Conservation (phyloP, 2,329 filamentous ascomycete genomes). For the Onygenales sp. region DNA sequence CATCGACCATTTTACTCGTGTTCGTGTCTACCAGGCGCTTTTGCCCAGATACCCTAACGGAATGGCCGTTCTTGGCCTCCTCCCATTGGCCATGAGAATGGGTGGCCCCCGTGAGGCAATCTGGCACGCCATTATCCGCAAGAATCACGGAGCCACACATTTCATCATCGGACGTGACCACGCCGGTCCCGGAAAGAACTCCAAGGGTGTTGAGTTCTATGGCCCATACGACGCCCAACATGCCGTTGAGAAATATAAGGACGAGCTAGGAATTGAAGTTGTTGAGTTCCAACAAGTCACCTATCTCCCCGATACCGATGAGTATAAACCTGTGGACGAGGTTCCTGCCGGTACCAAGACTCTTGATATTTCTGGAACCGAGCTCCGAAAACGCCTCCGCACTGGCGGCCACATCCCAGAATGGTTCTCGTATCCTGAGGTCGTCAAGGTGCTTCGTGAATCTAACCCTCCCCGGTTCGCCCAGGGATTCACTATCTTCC, state of each 20-base stretch:
- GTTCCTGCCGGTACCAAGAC: slow-evolving; percentile 76
- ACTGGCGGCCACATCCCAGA: slow-evolving; percentile 92
- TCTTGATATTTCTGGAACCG: slow-evolving; percentile 76
- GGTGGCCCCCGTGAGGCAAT: slow-evolving; percentile 95
- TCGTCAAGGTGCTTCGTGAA: slow-evolving; percentile 90
- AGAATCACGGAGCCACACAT: slow-evolving; percentile 98
- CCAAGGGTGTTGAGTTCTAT: slow-evolving; percentile 92
- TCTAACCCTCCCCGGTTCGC: slow-evolving; percentile 83
- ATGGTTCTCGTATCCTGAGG: slow-evolving; percentile 99
- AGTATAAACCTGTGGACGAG: slow-evolving; percentile 90
- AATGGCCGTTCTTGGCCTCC: slow-evolving; percentile 92
- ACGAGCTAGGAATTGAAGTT: slow-evolving; percentile 96
- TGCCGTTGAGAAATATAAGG: slow-evolving; percentile 90
- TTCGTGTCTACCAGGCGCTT: slow-evolving; percentile 95
- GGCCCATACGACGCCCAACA: slow-evolving; percentile 96
- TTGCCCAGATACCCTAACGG: slow-evolving; percentile 96
- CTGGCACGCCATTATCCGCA: slow-evolving; percentile 99
- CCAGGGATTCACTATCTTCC: slow-evolving; percentile 97
- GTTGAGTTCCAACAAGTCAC: slow-evolving; percentile 99
- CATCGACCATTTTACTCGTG: slow-evolving; percentile 98
- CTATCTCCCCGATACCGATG: slow-evolving; percentile 92
- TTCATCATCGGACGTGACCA: slow-evolving; percentile 99
- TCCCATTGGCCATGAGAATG: slow-evolving; percentile 98
- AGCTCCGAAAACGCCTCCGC: slow-evolving; percentile 83
- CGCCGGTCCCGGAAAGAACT: slow-evolving; percentile 96